Conservation (phyloP, 208 protist genomes). For the Borovskyia barvae region DNA sequence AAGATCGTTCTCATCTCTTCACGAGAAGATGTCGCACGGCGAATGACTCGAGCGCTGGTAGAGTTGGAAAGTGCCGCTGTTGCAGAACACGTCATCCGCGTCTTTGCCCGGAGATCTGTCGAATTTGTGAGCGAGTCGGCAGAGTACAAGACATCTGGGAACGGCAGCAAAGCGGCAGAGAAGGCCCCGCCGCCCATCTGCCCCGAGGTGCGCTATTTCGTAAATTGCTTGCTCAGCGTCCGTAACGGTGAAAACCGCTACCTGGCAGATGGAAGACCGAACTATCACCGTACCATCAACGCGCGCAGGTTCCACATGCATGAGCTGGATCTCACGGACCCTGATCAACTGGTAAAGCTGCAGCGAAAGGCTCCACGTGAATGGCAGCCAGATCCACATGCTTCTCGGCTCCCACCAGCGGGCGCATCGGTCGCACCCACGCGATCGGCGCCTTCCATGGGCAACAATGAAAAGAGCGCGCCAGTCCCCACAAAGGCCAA, state of each 20-base stretch:
- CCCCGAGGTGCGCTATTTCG: slow-evolving; percentile 37
- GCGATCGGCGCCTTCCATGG: no score
- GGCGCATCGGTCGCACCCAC: not conserved
- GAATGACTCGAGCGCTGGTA: slow-evolving; percentile 38
- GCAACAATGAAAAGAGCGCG: no score
- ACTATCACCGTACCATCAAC: slow-evolving; percentile 25
- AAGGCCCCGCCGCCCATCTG: slow-evolving; percentile 11
- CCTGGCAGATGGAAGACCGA: slow-evolving; percentile 16
- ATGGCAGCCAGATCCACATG: slow-evolving; percentile 17
- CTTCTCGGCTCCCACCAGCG: not conserved
- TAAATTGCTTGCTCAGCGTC: slow-evolving; percentile 23
- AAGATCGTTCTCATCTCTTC: slow-evolving; percentile 43
- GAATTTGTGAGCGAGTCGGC: slow-evolving; percentile 27
- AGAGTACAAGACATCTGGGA: slow-evolving; percentile 1
- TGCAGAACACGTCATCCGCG: slow-evolving; percentile 30
- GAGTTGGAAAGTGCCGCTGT: slow-evolving; percentile 37
- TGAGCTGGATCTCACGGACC: slow-evolving; percentile 9
- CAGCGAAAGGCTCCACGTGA: slow-evolving; percentile 18
- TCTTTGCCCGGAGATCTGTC: slow-evolving; percentile 23
- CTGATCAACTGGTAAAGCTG: not conserved
- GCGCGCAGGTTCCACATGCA: slow-evolving; percentile 5
- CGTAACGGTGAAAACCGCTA: slow-evolving; percentile 12
- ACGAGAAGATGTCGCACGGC: not conserved
- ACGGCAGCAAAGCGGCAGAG: not conserved
- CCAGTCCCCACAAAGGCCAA: no score